phyloP scores from a whole-genome alignment of 2,329 filamentous ascomycete species.

The Botrytis galanthina region DNA sequence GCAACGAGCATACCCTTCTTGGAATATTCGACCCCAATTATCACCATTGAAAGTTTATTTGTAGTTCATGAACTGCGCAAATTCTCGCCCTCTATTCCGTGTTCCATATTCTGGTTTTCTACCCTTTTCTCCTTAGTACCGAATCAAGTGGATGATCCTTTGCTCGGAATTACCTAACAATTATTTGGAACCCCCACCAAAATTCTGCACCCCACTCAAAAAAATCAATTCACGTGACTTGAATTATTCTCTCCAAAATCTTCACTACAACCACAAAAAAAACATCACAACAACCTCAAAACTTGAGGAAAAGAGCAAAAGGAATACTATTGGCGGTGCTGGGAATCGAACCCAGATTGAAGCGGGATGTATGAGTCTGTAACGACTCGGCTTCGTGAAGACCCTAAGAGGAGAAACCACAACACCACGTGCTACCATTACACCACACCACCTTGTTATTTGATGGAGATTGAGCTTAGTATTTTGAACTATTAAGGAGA shows the following conservation, averaged over 20 bases:
- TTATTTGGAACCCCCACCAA: not conserved
- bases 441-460: conserved; percentile 11
- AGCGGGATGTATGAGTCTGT: not conserved
- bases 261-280: not conserved
- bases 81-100: not conserved
- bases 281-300: not conserved
- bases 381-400: not conserved
- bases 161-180: conserved; percentile 1
- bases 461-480: accelerated
- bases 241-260: not conserved
- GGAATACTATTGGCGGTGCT: not conserved
- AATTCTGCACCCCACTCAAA: not conserved
- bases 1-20: not conserved
- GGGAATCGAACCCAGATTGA: conserved; percentile 18
- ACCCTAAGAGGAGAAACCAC: conserved; percentile 13
- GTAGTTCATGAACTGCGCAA: not conserved
- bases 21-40: not conserved
- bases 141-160: not conserved
- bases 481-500: accelerated
- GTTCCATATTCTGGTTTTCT: not conserved
- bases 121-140: not conserved
- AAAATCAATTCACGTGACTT: not conserved
- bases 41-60: not conserved
- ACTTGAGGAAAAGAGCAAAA: not conserved
- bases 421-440: conserved; percentile 18